Conservation (phyloP, 495 filamentous ascomycete species). For the Neurospora sp. region DNA sequence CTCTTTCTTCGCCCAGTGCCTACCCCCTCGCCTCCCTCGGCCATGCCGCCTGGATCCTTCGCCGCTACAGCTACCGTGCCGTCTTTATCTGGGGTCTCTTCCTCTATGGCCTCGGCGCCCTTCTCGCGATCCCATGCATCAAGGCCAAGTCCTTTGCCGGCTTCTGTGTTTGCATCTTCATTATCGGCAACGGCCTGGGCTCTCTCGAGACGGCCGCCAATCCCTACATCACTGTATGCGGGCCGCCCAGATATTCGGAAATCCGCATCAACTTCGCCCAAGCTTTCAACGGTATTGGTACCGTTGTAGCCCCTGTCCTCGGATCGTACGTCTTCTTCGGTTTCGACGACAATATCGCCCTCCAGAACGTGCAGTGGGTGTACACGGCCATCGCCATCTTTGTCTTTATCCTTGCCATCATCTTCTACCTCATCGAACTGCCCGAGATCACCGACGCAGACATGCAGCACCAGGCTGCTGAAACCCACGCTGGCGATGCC, state of each 20-base stretch:
- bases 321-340: constrained; percentile 62
- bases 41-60: constrained; percentile 50
- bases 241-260: constrained; percentile 57
- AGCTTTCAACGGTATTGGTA: constrained; percentile 57
- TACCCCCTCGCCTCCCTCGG: constrained; percentile 44
- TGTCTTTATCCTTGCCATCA: constrained; percentile 50
- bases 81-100: constrained; percentile 43
- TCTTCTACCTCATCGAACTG: constrained; percentile 56
- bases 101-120: constrained; percentile 32
- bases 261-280: constrained; percentile 61
- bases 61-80: constrained; percentile 51
- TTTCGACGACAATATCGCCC: constrained; percentile 36
- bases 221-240: constrained; percentile 41
- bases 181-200: constrained; percentile 57
- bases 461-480: constrained; percentile 44
- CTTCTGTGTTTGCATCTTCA: constrained; percentile 61
- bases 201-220: constrained; percentile 64
- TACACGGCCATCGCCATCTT: constrained; percentile 65
- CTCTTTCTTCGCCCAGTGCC: constrained; percentile 22
- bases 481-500: constrained; percentile 28
- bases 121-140: constrained; percentile 45
- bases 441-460: constrained; percentile 69
- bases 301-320: constrained; percentile 51
- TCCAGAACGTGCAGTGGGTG: constrained; percentile 60
- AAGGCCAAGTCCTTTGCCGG: constrained; percentile 52